Percentiles rank a stretch among this genome's conserved stretches.
Evolutionary conservation across 305 asterid species (phyloP).

Genomic region (Plantago lanceolata): DNA sequence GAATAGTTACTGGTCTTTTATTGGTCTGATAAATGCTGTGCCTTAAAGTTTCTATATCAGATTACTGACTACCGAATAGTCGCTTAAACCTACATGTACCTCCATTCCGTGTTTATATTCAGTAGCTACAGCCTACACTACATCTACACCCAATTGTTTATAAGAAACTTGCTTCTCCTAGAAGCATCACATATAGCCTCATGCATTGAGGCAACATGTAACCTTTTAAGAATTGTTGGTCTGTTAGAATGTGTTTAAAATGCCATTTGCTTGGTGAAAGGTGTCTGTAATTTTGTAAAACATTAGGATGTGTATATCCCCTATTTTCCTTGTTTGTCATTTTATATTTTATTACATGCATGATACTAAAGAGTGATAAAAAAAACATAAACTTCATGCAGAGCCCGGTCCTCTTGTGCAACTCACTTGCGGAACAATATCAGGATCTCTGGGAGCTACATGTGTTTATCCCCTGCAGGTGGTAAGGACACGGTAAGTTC

Average conservation of each 20-base stretch:
- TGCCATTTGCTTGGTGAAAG: background rate
- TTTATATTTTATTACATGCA: slow-evolving; percentile 15
- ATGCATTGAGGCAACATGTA: no score
- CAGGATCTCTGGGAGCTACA: slow-evolving; percentile 93
- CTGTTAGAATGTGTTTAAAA: background rate
- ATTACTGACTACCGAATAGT: no score
- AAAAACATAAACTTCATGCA: slow-evolving; percentile 33
- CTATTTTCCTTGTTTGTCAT: slow-evolving; percentile 13
- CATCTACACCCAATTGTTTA: no score
- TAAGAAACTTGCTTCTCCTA: no score
- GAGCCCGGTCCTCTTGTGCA: slow-evolving; percentile 93
- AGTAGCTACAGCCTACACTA: no score
- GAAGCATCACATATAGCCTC: no score
- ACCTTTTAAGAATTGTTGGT: no score
- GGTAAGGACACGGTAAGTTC: slow-evolving; percentile 74
- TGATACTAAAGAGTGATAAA: slow-evolving; percentile 13
- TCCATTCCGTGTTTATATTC: no score
- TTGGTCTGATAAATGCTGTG: no score
- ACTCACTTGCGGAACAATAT: slow-evolving; percentile 83
- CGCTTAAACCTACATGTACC: no score
- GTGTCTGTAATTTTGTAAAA: background rate
- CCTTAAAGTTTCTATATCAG: no score
- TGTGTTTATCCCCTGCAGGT: slow-evolving; percentile 97
- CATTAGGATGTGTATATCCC: background rate
- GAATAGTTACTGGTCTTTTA: background rate